Conservation (phyloP, 208 protist species). For the Balamuthia mandrillaris region DNA sequence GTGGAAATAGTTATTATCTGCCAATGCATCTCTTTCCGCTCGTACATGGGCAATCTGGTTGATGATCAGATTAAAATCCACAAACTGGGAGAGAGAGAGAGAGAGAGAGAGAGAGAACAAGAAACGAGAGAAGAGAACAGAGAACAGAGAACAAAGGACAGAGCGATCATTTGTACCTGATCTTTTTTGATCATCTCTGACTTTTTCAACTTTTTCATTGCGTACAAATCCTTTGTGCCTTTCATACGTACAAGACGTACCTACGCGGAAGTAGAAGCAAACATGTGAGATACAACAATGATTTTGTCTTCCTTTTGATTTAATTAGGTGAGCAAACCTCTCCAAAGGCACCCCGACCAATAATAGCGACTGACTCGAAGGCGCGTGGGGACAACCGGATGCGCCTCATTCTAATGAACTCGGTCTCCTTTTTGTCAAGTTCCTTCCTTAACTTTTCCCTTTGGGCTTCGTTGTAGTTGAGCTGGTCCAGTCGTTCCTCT, state of each 20-base stretch:
- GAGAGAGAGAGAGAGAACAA: neutral
- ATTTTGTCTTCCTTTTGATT: neutral
- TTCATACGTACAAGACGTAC: conserved; percentile 71
- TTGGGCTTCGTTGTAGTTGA: conserved; percentile 39
- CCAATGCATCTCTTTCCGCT: conserved; percentile 77
- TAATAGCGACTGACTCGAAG: conserved; percentile 72
- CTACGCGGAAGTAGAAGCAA: conserved; percentile 41
- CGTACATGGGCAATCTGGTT: conserved; percentile 77
- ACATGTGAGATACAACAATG: neutral
- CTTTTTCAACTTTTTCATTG: conserved; percentile 87
- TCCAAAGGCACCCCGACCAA: conserved; percentile 88
- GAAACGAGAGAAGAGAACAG: neutral
- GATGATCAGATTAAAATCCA: neutral
- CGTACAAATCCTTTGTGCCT: conserved; percentile 76
- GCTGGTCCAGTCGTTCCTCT: neutral
- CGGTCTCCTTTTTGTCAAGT: conserved; percentile 54
- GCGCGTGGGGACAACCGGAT: neutral
- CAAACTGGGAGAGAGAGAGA: neutral
- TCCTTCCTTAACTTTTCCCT: conserved; percentile 43
- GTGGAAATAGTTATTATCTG: too few species aligned
- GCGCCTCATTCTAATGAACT: conserved; percentile 37
- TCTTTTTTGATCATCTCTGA: conserved; percentile 81
- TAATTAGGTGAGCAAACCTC: conserved; percentile 51
- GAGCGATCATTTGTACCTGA: conserved; percentile 74
- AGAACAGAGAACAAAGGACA: neutral